A percentile compares a stretch with the other conserved stretches of the same genome.
These are phyloP conservation scores for Cynanchum wilfordii DNA, from an alignment of 257 asterid species.

Conservation along the genomic window DNA sequence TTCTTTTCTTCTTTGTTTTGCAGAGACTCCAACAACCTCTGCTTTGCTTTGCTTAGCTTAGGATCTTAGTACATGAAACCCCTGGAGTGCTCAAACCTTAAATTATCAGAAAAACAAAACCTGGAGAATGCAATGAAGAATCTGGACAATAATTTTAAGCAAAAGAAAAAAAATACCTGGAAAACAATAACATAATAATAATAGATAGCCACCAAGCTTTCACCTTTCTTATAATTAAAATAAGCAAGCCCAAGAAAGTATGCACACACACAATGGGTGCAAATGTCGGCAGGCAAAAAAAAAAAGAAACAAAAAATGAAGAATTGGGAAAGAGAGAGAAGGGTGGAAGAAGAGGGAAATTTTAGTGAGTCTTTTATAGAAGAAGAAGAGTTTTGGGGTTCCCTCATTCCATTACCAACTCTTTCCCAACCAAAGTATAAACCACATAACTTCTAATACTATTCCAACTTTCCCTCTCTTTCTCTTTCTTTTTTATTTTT, in stretches of 20 bases:
- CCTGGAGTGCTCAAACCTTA: slow-evolving; percentile 11
- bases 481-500: neutral
- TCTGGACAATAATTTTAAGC: neutral
- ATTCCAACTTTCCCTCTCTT: neutral
- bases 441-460: neutral
- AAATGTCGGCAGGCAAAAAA: slow-evolving; percentile 3
- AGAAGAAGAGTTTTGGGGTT: slow-evolving; percentile 28
- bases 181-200: neutral
- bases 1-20: slow-evolving; percentile 1
- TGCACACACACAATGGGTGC: slow-evolving; percentile 12
- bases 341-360: slow-evolving; percentile 37
- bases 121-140: slow-evolving; percentile 3
- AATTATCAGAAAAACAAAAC: slow-evolving; percentile 5
- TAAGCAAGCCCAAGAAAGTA: neutral
- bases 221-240: neutral
- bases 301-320: neutral
- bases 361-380: slow-evolving; percentile 50
- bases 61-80: slow-evolving; percentile 4
- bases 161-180: neutral
- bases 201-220: neutral
- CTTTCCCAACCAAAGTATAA: neutral
- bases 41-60: slow-evolving; percentile 6
- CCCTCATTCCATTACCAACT: slow-evolving; percentile 12
- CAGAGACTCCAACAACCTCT: slow-evolving; percentile 1
- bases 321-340: neutral